Evolutionary conservation across 331 rosid species (phyloP), one percentile per base, ranked within the genome.

Genomic region (Pyrus hybrid): DNA sequence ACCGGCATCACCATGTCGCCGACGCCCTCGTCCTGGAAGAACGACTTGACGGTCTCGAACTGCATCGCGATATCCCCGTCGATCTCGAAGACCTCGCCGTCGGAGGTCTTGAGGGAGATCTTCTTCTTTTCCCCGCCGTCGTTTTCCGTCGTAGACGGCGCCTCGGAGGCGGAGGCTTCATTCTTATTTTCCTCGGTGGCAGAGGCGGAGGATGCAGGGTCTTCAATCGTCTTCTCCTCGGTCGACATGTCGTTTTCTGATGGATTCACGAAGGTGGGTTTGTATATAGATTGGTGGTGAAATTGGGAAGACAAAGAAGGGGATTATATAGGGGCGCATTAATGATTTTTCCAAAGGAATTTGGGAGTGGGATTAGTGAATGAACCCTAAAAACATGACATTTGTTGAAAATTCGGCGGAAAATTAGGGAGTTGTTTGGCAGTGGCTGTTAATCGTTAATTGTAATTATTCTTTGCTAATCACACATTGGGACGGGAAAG

Each of bases 41-140:
- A 72, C 4, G 67, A 2, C 29, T 76, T 73, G 6, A 83, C 77
- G 1, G 68, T 76, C 2, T 16, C 8, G 45, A 83, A 76, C 54
- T 86, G 17, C 74, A 76, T 78, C 6, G 76, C 84, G 4, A 81
- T 60, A 4, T 28, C 1, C 10, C 25, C 25, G 0, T 73, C 76
- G 13, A 81, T 56, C 33, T 72, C 69, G 33, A 78, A 78, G 5
- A 29, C 5, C 26, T 18, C 35, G 8, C 47, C 45, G 7, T 86
- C 84, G 0, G 45, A 16, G 13, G 82, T 47, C 61, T 37, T 78
- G 28, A 83, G 53, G 5, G 70, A 41, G 22, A 86, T 68, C 22
- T 37, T 37, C 45, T n/a, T 23, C 76, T 8, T 11, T 2, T 22
- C 69, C 8, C 2, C 43, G 41, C 25, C 13, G 13, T 37, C 45